Conservation (phyloP, 2,329 filamentous ascomycete species). For the Fusarium papillatum region DNA sequence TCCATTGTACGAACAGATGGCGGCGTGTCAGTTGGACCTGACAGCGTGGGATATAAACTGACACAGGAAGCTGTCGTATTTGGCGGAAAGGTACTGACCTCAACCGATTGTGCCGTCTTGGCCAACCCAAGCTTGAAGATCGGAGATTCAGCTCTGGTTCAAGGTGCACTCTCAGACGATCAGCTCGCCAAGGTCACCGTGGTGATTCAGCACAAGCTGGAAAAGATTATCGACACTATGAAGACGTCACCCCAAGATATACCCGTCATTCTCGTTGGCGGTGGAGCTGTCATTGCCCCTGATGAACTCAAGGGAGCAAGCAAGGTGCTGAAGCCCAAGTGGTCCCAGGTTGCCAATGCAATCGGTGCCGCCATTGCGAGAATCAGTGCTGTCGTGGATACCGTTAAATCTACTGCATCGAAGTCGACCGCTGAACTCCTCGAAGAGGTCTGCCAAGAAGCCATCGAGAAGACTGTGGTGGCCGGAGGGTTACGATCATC, state of each 20-base stretch:
- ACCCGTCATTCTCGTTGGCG: conserved; percentile 73
- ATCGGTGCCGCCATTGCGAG: conserved; percentile 74
- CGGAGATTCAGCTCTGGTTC: conserved; percentile 55
- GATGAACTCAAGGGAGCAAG: conserved; percentile 68
- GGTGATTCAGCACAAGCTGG: conserved; percentile 64
- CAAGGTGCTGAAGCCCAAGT: conserved; percentile 67
- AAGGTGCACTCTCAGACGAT: conserved; percentile 44
- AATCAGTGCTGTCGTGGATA: conserved; percentile 68
- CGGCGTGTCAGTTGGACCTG: conserved; percentile 66
- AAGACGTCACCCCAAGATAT: conserved; percentile 72
- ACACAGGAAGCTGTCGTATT: conserved; percentile 68
- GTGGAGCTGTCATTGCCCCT: conserved; percentile 71
- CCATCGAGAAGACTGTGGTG: conserved; percentile 58
- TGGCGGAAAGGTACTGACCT: conserved; percentile 67
- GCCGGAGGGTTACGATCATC: conserved; percentile 60
- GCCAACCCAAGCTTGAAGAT: conserved; percentile 51
- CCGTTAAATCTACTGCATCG: conserved; percentile 61
- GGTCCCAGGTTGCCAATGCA: conserved; percentile 73
- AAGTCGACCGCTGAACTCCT: conserved; percentile 54
- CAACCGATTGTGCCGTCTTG: conserved; percentile 67
- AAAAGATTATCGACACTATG: conserved; percentile 71
- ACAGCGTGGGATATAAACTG: conserved; percentile 72
- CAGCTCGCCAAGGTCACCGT: conserved; percentile 55
- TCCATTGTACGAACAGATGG: conserved; percentile 63
- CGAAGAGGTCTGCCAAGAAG: conserved; percentile 54